Evolutionary conservation across 2,329 filamentous ascomycete genomes (phyloP), one percentile per base, ranked within the genome.

Genomic region (Ceratocystis colombiana): DNA sequence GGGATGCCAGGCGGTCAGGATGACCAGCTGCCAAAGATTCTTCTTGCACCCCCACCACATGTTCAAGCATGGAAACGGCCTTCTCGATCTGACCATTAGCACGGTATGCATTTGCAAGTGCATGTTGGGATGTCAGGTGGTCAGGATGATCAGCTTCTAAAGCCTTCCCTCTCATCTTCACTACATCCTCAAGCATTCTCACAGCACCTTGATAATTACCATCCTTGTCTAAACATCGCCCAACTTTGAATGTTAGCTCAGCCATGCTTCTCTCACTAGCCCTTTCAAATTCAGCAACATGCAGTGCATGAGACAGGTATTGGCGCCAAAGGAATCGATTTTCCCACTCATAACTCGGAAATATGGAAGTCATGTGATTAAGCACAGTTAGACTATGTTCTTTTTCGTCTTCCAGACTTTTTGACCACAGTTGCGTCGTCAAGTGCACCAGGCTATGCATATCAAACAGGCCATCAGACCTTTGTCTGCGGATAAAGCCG

Each of bases 151-250:
- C 2, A 37, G 7, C 7, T 33, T 0, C 33, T 2, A 8, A 1
- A 33, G 7, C 0, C 10, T 33, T 2, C 0, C 10, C 0, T 1
- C 33, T 2, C 7, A 1, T 1, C 1, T 0, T 2, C 0, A 8
- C 33, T 0, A 33, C 33, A 7, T 33, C 1, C 33, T 8, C 33
- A 37, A 10, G 3, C 33, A 37, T 37, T 37, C 2, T 37, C 7
- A 10, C 7, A 8, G 33, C 0, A 37, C 33, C 7, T 37, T 10
- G 33, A 37, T 2, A 8, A 7, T 10, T 8, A 37, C 33, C 33
- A 37, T 37, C 7, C 2, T 0, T 37, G 0, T 10, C 1, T 37
- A 53, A 15, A 12, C 20, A 28, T 17, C 0, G 3, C 44, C 62
- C 68, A 5, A 28, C 25, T 55, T 55, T 15, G 15, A 0, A 25